Conservation (phyloP, 179 eudicot genomes). For the Pouteria campechiana region DNA sequence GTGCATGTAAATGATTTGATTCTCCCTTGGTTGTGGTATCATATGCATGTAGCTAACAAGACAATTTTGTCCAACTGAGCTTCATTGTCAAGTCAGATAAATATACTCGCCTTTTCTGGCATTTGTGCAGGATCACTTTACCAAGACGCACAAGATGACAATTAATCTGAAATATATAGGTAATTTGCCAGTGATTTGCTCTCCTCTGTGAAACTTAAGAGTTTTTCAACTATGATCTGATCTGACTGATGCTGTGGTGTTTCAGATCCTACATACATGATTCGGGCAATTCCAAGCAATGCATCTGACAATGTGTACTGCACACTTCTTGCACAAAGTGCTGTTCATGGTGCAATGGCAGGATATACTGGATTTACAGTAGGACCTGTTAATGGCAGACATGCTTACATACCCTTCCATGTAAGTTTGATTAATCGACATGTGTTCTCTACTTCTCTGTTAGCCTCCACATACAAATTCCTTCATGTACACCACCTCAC, state of each 20-base stretch:
- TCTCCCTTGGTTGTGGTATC: neutral
- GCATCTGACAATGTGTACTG: conserved; percentile 82
- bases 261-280: conserved; percentile 89
- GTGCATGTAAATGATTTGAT: neutral
- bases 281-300: conserved; percentile 70
- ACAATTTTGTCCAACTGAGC: no score
- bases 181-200: no score
- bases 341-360: conserved; percentile 88
- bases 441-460: no score
- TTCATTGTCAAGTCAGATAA: neutral
- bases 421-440: no score
- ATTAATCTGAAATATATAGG: conserved; percentile 67
- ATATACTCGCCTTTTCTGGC: neutral
- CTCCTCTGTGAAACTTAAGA: neutral
- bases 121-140: conserved; percentile 55
- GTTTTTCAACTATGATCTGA: neutral
- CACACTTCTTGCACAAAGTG: conserved; percentile 82
- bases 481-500: no score
- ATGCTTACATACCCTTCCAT: conserved; percentile 73
- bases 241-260: neutral
- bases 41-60: no score
- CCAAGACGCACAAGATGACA: conserved; percentile 31
- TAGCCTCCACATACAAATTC: no score
- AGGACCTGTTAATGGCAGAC: conserved; percentile 70
- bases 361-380: conserved; percentile 76